Evolutionary conservation across 768 basidiomycete species (phyloP).

Genomic region (Mycena alexandri): DNA sequence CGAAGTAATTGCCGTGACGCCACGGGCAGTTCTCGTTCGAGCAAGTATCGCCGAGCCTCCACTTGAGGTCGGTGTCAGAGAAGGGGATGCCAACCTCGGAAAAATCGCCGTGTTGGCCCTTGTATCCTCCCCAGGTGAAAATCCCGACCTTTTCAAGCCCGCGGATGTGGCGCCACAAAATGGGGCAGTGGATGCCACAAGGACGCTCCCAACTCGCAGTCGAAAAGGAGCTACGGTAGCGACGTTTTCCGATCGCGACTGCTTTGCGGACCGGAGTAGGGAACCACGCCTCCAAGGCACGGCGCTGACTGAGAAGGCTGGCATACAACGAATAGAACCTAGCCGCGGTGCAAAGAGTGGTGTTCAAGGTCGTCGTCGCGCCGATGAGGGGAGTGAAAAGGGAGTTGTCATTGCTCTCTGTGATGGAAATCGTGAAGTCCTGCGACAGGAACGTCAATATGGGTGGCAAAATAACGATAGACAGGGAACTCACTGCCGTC

Average conservation of each 20-base stretch:
- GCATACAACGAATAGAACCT: background rate
- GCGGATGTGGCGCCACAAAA: background rate
- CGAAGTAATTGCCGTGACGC: background rate
- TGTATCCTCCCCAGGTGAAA: background rate
- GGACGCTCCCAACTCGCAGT: background rate
- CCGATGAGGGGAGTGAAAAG: background rate
- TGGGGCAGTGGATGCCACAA: background rate
- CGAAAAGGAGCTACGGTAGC: background rate
- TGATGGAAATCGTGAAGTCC: background rate
- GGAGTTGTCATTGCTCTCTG: background rate
- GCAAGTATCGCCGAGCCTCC: too few relatives aligned
- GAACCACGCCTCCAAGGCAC: constrained; percentile 1
- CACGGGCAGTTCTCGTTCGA: background rate
- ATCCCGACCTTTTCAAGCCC: background rate
- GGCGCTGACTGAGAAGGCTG: too few relatives aligned
- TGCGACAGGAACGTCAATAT: too few relatives aligned
- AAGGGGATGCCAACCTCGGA: background rate
- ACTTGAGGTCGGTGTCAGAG: background rate
- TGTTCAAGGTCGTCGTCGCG: background rate
- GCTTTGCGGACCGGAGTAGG: background rate
- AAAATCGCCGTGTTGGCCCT: background rate
- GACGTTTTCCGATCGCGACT: background rate
- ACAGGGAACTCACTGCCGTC: background rate
- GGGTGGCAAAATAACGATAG: too few relatives aligned
- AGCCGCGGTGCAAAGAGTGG: background rate